These are phyloP conservation scores for Myxozyma melibiosi DNA, from an alignment of 805 yeast species.

Conservation along the genomic window DNA sequence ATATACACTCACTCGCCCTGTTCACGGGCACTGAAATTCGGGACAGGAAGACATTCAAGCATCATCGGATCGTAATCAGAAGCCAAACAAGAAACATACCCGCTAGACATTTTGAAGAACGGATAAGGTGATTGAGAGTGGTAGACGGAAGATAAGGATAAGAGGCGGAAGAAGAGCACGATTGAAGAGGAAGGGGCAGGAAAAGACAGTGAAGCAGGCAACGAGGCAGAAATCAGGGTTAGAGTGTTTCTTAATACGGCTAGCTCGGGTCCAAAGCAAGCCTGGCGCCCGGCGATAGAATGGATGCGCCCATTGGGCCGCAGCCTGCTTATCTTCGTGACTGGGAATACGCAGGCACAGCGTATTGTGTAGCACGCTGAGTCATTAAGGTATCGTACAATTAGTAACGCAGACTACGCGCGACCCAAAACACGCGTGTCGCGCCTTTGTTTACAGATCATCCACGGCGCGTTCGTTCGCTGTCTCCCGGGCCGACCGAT, in stretches of 20 bases:
- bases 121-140: neutral
- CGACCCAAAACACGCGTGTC: too few relatives aligned
- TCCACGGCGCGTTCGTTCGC: too few relatives aligned
- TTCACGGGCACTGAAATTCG: too few relatives aligned
- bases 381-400: too few relatives aligned
- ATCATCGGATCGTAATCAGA: neutral
- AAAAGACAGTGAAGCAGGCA: neutral
- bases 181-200: constrained; percentile 1
- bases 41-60: neutral
- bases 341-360: too few relatives aligned
- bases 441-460: neutral
- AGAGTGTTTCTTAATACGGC: neutral
- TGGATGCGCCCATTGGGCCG: constrained; percentile 12
- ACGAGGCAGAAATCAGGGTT: neutral
- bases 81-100: neutral
- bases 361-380: too few relatives aligned
- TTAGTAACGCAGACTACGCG: too few relatives aligned
- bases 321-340: constrained; percentile 3
- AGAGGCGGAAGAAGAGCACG: neutral
- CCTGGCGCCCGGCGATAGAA: constrained; percentile 1
- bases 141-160: neutral
- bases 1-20: too few relatives aligned
- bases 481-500: neutral
- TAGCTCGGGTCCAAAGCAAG: too few relatives aligned
- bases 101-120: constrained; percentile 11